Base-by-base conservation (phyloP, 768 basidiomycete genomes). In the Tubosaeta sp. region DNA sequence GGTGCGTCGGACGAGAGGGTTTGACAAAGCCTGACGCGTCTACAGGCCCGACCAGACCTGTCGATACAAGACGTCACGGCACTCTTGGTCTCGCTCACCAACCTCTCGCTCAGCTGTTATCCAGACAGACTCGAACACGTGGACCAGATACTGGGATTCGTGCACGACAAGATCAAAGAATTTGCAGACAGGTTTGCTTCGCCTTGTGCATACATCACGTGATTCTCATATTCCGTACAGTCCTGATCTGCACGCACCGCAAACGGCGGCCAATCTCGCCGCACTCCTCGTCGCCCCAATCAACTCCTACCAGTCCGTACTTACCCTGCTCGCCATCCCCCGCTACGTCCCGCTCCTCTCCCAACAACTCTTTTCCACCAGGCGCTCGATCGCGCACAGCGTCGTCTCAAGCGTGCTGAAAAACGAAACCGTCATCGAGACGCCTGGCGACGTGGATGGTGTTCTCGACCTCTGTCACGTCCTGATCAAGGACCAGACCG, bases 21-120 rank as follows among this genome's bases (percentile, higher is more conserved):
- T 11, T 13, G 31, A 33, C 5, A 16, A 13, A 0, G 14, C 17
- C 54, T 59, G 22, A 66, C 37, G 42, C 32, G 11, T 29, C 16
- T 43, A 19, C 64, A 95, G 94, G 95, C 95, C 54, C 88, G 97
- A 54, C 97, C 97, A 12, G 97, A 99, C 69, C 73, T 99, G 31
- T 92, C 93, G 43, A 92, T 99, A 65, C 95, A 97, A 69, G 97
- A 99, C 63, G 86, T 97, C 67, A 98, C 97, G 0, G 97, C 95
- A 0, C 83, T 98, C 17, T 77, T 97, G 48, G 95, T 98, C 16
- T 99, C 97, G 1, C 75, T 99, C 35, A 90, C 92, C 31, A 98
- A 98, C 69, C 80, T 98, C 11, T 95, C 93, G 0, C 74, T 99
- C 25, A 95, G 91, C 68, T 98, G 95, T 70, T 99, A 99, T 68